phyloP scores from a whole-genome alignment of 169 alveolate genomes.

The Miamiensis avidus region DNA sequence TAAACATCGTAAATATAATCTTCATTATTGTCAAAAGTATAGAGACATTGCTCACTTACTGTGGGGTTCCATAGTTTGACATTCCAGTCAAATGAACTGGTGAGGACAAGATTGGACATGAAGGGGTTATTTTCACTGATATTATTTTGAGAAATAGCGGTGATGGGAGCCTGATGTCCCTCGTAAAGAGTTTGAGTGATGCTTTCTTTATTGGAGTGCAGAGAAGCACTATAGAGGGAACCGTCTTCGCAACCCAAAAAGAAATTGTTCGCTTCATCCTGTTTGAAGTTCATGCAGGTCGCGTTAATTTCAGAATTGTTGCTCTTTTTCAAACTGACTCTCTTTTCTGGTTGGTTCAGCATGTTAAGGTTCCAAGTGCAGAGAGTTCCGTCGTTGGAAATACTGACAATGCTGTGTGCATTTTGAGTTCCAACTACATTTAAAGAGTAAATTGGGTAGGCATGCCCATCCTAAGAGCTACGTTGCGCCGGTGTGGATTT shows the following conservation, averaged over 20 bases:
- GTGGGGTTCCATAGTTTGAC: slow-evolving; percentile 81
- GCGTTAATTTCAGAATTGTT: slow-evolving; percentile 47
- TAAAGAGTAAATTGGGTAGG: slow-evolving; percentile 84
- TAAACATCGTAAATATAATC: slow-evolving; percentile 83
- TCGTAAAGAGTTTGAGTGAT: slow-evolving; percentile 32
- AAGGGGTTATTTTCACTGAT: slow-evolving; percentile 35
- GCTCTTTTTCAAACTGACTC: slow-evolving; percentile 53
- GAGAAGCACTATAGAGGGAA: slow-evolving; percentile 44
- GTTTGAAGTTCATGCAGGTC: slow-evolving; percentile 71
- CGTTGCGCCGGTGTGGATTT: slow-evolving; percentile 82
- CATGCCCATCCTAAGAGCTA: slow-evolving; percentile 85
- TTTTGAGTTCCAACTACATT: slow-evolving; percentile 91
- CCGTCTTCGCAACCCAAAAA: slow-evolving; percentile 81
- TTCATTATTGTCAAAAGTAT: slow-evolving; percentile 72
- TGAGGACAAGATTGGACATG: slow-evolving; percentile 69
- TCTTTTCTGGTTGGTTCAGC: slow-evolving; percentile 84
- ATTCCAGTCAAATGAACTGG: slow-evolving; percentile 89
- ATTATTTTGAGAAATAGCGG: slow-evolving; percentile 61
- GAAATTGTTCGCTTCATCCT: slow-evolving; percentile 75
- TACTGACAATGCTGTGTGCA: slow-evolving; percentile 88
- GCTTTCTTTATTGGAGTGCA: slow-evolving; percentile 63
- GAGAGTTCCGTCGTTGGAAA: slow-evolving; percentile 89
- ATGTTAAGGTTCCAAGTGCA: slow-evolving; percentile 90
- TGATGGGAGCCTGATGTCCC: slow-evolving; percentile 80
- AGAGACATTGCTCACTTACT: slow-evolving; percentile 29